Evolutionary conservation across 2,329 filamentous ascomycete species (phyloP), one percentile per base, ranked within the genome.

Genomic region (Arthrobotrys pseudoclavata): DNA sequence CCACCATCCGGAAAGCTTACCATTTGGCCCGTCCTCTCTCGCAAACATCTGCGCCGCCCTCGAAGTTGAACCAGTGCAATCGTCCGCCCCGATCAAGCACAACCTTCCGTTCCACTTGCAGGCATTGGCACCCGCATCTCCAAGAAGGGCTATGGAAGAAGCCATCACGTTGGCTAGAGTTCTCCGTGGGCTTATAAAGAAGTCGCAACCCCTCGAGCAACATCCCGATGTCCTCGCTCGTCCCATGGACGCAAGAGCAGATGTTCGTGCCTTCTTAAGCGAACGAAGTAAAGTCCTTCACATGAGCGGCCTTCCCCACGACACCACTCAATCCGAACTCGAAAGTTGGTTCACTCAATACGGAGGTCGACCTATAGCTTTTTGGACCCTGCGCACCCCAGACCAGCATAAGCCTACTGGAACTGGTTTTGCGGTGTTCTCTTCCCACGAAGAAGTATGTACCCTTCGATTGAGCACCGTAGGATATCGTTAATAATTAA

Each of bases 301-400:
- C 85, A 95, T 99, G 91, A 97, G 94, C 82, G 96, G 96, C 60
- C 88, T 99, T 64, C 96, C 96, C 52, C 96, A 99, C 84, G 96
- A 99, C 82, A 99, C 96, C 40, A 99, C 96, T 1, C 96, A 99
- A 85, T 98, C 95, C 2, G 96, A 99, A 86, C 88, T 99, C 24
- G 96, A 99, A 86, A 97, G 94, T 85, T 99, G 96, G 96, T 99
- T 98, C 84, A 99, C 96, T 31, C 96, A 99, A 85, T 99, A 97
- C 83, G 96, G 96, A 80, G 96, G 96, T 61, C 92, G 96, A 50
- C 96, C 96, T 31, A 99, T 99, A 85, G 96, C 96, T 20, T 99
- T 99, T 86, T 99, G 96, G 96, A 99, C 96, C 18, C 88, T 99
- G 62, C 92, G 95, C 79, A 99, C 96, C 13, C 96, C 96, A 2